These are phyloP conservation scores for Cadophora gregata DNA, from an alignment of 2,329 filamentous ascomycete species.

Conservation along the genomic window DNA sequence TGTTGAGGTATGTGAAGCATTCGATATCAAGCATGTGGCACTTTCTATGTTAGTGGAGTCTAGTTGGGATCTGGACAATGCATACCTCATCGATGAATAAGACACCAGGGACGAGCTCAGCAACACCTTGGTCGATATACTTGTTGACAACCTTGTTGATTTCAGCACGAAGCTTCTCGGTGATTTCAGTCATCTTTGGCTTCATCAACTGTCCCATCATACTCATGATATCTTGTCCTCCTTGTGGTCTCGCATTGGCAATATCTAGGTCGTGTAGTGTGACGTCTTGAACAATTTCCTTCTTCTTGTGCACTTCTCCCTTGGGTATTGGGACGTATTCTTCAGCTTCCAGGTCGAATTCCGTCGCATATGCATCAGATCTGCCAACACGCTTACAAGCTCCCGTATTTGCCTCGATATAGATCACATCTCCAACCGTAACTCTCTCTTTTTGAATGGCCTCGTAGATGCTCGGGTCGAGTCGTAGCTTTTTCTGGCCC, in stretches of 20 bases:
- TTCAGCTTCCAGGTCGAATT: slow-evolving; percentile 98
- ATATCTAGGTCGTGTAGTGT: slow-evolving; percentile 96
- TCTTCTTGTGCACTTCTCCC: slow-evolving; percentile 99
- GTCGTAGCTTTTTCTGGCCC: slow-evolving; percentile 95
- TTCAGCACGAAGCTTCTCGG: slow-evolving; percentile 91
- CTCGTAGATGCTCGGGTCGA: slow-evolving; percentile 98
- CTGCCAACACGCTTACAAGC: slow-evolving; percentile 96
- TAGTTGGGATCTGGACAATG: slow-evolving; percentile 21
- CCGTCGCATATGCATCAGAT: slow-evolving; percentile 95
- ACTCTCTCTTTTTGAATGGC: slow-evolving; percentile 98
- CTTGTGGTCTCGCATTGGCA: slow-evolving; percentile 92
- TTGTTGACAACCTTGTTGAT: slow-evolving; percentile 99
- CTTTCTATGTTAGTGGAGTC: slow-evolving; percentile 53
- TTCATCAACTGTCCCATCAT: slow-evolving; percentile 99
- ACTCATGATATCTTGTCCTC: slow-evolving; percentile 99
- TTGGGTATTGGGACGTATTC: slow-evolving; percentile 99
- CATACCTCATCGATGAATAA: slow-evolving; percentile 96
- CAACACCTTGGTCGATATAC: slow-evolving; percentile 98
- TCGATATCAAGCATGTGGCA: slow-evolving; percentile 99
- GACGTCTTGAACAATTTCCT: slow-evolving; percentile 98
- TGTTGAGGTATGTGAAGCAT: slow-evolving; percentile 98
- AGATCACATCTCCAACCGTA: slow-evolving; percentile 94
- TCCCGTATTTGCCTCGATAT: slow-evolving; percentile 98
- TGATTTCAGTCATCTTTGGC: slow-evolving; percentile 99
- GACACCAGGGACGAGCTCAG: slow-evolving; percentile 96